Conservation (phyloP, 75 land plant species). For the Pseudotsuga menziesii region DNA sequence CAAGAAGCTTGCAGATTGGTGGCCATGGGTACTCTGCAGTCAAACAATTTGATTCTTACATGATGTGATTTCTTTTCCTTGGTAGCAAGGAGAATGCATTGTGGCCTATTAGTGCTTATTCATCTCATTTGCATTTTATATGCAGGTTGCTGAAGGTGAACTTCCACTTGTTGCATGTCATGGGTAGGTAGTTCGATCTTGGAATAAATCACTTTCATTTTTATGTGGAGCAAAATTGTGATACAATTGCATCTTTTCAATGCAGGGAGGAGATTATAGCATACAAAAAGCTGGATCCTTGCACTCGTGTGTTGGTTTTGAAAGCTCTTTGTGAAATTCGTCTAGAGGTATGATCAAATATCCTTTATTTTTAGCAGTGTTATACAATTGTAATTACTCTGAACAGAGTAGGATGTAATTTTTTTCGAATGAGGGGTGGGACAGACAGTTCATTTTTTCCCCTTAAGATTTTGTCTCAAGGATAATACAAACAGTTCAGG, state of each 20-base stretch:
- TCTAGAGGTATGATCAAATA: slow-evolving; percentile 41
- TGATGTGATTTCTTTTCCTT: neutral
- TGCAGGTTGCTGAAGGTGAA: slow-evolving; percentile 87
- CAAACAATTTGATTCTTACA: no score
- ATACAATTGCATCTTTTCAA: neutral
- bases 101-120: neutral
- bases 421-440: no score
- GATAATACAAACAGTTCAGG: no score
- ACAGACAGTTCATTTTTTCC: no score
- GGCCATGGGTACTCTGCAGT: slow-evolving; percentile 67
- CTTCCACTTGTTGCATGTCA: slow-evolving; percentile 59
- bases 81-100: neutral
- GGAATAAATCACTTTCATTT: neutral
- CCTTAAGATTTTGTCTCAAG: no score
- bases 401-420: no score
- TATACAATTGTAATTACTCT: no score
- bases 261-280: slow-evolving; percentile 60
- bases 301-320: slow-evolving; percentile 55
- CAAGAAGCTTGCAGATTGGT: slow-evolving; percentile 74
- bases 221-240: neutral
- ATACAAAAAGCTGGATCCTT: slow-evolving; percentile 73
- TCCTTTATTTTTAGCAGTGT: no score
- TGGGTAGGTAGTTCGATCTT: slow-evolving; percentile 39
- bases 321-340: slow-evolving; percentile 94
- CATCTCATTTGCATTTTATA: neutral